These are phyloP conservation scores for Iris macrosiphon DNA, from an alignment of 106 monocot species.

Conservation along the genomic window DNA sequence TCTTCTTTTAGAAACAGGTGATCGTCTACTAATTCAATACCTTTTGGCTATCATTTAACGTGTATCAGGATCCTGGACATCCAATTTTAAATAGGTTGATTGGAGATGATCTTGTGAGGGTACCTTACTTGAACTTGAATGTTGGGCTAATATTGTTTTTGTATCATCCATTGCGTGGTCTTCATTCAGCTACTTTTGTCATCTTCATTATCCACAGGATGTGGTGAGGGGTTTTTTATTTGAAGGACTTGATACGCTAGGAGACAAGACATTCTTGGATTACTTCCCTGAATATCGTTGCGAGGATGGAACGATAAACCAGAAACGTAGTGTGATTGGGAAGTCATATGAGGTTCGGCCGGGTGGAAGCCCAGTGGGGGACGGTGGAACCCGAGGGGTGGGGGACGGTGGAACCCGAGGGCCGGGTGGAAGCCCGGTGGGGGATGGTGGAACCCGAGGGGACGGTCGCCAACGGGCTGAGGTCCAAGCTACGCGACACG, in stretches of 20 bases:
- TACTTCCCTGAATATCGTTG: constrained; percentile 84
- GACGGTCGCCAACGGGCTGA: too few relatives aligned
- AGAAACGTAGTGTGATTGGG: constrained; percentile 73
- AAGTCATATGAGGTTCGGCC: constrained; percentile 86
- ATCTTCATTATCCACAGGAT: constrained; percentile 32
- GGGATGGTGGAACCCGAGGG: too few relatives aligned
- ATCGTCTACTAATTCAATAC: too few relatives aligned
- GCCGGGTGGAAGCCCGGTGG: too few relatives aligned
- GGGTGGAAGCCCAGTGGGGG: too few relatives aligned
- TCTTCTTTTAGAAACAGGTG: too few relatives aligned
- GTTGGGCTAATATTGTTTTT: too few relatives aligned
- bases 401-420: too few relatives aligned
- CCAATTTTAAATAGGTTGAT: constrained; percentile 62
- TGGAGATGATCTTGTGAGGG: constrained; percentile 66
- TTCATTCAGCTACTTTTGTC: background rate
- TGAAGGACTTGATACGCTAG: constrained; percentile 68
- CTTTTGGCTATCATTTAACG: too few relatives aligned
- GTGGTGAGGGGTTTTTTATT: constrained; percentile 72
- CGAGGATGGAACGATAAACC: constrained; percentile 59
- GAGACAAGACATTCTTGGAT: constrained; percentile 71
- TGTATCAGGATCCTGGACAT: constrained; percentile 85
- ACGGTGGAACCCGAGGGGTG: too few relatives aligned
- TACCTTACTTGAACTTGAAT: constrained; percentile 10
- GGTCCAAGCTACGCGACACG: too few relatives aligned
- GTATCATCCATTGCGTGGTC: too few relatives aligned